phyloP scores from a whole-genome alignment of 306 rosid species.

The Malus domestica region DNA sequence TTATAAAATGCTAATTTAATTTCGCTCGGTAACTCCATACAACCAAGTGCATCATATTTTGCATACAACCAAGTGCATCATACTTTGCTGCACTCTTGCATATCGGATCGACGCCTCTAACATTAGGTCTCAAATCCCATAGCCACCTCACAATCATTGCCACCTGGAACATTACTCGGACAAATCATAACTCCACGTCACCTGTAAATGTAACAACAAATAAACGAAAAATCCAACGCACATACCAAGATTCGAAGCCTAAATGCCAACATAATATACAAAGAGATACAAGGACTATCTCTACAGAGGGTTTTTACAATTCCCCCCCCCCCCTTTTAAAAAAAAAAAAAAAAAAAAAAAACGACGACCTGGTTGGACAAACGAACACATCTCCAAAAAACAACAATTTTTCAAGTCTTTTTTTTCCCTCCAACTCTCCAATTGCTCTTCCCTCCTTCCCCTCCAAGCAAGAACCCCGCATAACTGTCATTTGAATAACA shows the following conservation, averaged over 20 bases:
- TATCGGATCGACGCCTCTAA: neutral
- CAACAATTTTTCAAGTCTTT: neutral
- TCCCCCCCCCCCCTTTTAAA: neutral
- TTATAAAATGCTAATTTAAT: neutral
- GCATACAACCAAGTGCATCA: neutral
- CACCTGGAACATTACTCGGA: constrained; percentile 7
- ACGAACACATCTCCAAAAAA: neutral
- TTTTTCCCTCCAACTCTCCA: constrained; percentile 43
- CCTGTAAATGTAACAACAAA: neutral
- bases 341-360: neutral
- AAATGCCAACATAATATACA: constrained; percentile 1
- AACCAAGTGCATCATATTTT: neutral
- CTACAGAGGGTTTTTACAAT: constrained; percentile 18
- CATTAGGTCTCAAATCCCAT: constrained; percentile 5
- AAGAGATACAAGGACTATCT: neutral
- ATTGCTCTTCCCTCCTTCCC: neutral
- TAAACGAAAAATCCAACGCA: neutral
- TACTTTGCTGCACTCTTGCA: neutral
- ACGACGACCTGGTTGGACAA: constrained; percentile 5
- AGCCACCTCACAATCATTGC: constrained; percentile 1
- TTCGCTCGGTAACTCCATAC: too few relatives aligned
- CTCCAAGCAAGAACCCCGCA: constrained; percentile 25
- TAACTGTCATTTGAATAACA: constrained; percentile 69
- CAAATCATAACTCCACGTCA: constrained; percentile 15
- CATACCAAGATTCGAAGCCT: constrained; percentile 11